phyloP scores from a whole-genome alignment of 768 basidiomycete genomes.

The Tephrocybe sp. region DNA sequence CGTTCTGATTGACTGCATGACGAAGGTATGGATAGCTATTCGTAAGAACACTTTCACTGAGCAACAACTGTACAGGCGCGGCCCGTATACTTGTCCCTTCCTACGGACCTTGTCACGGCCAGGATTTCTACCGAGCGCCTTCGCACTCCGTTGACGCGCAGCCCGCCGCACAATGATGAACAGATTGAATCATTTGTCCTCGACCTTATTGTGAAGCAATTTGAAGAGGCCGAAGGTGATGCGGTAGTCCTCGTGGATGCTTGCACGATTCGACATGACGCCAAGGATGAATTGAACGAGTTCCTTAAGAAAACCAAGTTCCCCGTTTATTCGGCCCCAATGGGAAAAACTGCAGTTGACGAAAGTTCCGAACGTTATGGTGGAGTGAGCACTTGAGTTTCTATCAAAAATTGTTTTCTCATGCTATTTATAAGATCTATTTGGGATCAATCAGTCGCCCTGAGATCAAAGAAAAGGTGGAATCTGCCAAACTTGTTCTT shows the following conservation, averaged over 20 bases:
- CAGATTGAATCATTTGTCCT: constrained; percentile 67
- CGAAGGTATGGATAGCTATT: constrained; percentile 33
- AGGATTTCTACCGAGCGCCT: constrained; percentile 68
- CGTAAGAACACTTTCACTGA: background rate
- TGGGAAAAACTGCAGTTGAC: constrained; percentile 78
- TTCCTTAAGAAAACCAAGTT: constrained; percentile 64
- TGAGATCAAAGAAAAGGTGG: constrained; percentile 66
- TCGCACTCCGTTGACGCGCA: constrained; percentile 50
- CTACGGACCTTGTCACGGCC: constrained; percentile 74
- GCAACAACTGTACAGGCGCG: constrained; percentile 47
- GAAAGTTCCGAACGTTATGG: constrained; percentile 75
- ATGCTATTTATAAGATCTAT: constrained; percentile 52
- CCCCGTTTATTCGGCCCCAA: constrained; percentile 72
- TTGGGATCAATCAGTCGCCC: constrained; percentile 70
- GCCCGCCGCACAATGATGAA: constrained; percentile 50
- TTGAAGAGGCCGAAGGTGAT: constrained; percentile 63
- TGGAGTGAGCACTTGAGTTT: constrained; percentile 50
- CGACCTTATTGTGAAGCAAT: constrained; percentile 63
- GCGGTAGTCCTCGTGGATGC: constrained; percentile 80
- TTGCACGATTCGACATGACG: constrained; percentile 72
- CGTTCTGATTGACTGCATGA: constrained; percentile 67
- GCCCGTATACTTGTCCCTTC: constrained; percentile 85
- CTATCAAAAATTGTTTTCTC: background rate
- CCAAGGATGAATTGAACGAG: constrained; percentile 57
- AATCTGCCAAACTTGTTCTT: constrained; percentile 70